Percentiles rank a stretch among this genome's conserved stretches.
Conservation (phyloP, 257 asterid genomes). For the Cinchona pubescens region DNA sequence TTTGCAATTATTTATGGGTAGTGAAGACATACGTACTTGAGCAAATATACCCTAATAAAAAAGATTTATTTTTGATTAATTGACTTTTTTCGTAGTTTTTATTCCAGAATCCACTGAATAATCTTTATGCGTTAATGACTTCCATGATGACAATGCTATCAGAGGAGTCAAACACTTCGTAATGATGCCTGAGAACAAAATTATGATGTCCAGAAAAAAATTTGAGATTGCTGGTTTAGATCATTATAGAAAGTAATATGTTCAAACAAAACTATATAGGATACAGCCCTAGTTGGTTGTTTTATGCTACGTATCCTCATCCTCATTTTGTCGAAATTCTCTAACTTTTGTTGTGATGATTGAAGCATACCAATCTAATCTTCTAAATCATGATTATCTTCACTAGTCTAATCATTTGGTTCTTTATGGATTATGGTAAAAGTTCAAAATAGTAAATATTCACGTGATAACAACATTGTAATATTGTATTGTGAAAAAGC, state of each 20-base stretch:
- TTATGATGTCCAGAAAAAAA: background rate
- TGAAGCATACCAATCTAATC: background rate
- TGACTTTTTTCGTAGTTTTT: background rate
- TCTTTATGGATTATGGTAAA: background rate
- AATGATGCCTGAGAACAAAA: background rate
- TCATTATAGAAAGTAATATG: background rate
- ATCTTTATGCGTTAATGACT: background rate
- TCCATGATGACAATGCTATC: background rate
- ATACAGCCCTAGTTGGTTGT: background rate
- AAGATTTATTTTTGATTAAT: no score
- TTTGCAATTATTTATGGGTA: background rate
- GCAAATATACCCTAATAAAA: no score
- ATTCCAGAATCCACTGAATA: no score
- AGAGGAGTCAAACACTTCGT: background rate
- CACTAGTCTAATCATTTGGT: background rate
- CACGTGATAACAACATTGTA: slow-evolving; percentile 12
- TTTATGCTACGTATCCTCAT: background rate
- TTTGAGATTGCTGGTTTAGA: background rate
- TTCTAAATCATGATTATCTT: background rate
- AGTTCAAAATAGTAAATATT: background rate
- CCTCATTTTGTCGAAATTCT: background rate
- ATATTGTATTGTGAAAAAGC: background rate
- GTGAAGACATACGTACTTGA: background rate
- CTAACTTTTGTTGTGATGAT: background rate
- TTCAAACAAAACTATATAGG: background rate